phyloP scores from a whole-genome alignment of 129 eudicot genomes.

The Silybum marianum region DNA sequence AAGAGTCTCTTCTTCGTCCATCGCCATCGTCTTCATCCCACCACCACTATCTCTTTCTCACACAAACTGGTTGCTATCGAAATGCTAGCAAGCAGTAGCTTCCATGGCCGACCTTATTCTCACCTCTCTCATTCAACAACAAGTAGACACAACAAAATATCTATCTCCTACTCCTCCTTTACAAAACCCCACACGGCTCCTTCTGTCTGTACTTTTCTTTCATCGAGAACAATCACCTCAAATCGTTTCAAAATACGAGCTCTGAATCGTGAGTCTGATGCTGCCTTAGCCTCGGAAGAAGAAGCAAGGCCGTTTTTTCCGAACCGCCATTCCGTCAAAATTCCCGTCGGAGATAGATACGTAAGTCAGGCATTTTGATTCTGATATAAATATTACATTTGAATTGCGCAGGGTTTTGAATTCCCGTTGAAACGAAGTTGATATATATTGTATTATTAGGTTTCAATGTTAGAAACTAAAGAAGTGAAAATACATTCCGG shows the following conservation, averaged over 20 bases:
- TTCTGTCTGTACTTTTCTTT: slow-evolving; percentile 12
- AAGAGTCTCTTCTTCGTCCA: slow-evolving; percentile 17
- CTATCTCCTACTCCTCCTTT: slow-evolving; percentile 12
- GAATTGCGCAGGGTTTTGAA: slow-evolving; percentile 10
- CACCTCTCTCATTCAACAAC: slow-evolving; percentile 13
- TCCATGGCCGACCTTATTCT: slow-evolving; percentile 37
- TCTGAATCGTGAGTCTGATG: slow-evolving; percentile 30
- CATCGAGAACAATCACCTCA: slow-evolving; percentile 21
- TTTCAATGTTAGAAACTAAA: neutral
- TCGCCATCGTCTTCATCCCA: slow-evolving; percentile 25
- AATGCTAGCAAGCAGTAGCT: slow-evolving; percentile 41
- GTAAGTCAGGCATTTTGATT: slow-evolving; percentile 38
- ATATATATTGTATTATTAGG: neutral
- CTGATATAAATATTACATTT: neutral
- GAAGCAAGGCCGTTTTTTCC: slow-evolving; percentile 34
- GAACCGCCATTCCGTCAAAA: slow-evolving; percentile 50
- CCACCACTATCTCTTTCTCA: neutral
- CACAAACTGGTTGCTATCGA: slow-evolving; percentile 3
- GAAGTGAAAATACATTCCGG: neutral
- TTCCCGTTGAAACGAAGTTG: neutral
- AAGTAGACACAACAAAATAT: slow-evolving; percentile 16
- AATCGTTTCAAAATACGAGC: slow-evolving; percentile 30
- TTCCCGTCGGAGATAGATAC: slow-evolving; percentile 74
- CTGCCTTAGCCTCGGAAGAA: neutral
- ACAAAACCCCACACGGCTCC: neutral